phyloP scores from a whole-genome alignment of 2,329 filamentous ascomycete species.

The Metarhizium sp. region DNA sequence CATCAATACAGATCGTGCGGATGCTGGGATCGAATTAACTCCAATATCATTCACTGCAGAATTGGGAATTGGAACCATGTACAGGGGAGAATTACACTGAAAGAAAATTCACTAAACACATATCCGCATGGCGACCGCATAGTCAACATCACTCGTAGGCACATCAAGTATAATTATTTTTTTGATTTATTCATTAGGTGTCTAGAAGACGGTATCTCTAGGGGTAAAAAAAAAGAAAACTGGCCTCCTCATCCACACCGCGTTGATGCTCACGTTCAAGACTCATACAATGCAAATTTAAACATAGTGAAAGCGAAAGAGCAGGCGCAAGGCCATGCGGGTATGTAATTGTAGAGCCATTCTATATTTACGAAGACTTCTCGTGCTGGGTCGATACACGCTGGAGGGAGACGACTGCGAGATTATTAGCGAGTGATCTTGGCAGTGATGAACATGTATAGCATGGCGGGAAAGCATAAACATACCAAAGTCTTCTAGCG shows the following conservation, averaged over 20 bases:
- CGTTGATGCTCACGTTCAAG: slow-evolving; percentile 22
- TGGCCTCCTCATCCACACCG: slow-evolving; percentile 24
- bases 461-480: slow-evolving; percentile 14
- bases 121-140: too few relatives aligned
- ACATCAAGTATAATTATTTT: slow-evolving; percentile 1
- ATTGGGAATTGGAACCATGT: too few relatives aligned
- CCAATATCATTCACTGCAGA: too few relatives aligned
- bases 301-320: slow-evolving; percentile 29
- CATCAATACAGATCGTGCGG: too few relatives aligned
- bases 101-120: too few relatives aligned
- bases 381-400: slow-evolving; percentile 88
- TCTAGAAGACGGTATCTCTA: slow-evolving; percentile 26
- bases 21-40: too few relatives aligned
- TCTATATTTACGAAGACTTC: slow-evolving; percentile 58
- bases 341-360: slow-evolving; percentile 26
- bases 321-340: slow-evolving; percentile 25
- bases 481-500: slow-evolving; percentile 83
- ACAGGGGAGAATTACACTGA: too few relatives aligned
- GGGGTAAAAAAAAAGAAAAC: slow-evolving; percentile 24
- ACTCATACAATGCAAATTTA: slow-evolving; percentile 30
- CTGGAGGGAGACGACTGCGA: slow-evolving; percentile 73
- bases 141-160: not conserved
- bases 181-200: slow-evolving; percentile 36
- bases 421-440: slow-evolving; percentile 36
- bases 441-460: not conserved